Evolutionary conservation across 768 basidiomycete species (phyloP).

Genomic region (Tricholoma matsutake): DNA sequence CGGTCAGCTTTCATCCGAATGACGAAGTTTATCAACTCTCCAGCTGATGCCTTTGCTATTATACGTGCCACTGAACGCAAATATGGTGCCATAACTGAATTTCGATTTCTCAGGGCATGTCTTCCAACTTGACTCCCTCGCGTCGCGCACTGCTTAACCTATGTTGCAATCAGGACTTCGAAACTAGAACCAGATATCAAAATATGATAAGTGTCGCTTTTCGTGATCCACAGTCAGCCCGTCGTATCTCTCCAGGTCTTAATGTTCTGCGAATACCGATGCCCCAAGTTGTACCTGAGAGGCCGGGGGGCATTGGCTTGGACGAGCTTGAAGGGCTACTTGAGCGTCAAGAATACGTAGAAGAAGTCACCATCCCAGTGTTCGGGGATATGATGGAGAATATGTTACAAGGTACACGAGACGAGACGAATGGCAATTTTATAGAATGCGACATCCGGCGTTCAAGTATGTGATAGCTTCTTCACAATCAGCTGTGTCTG

Average conservation of each 20-base stretch:
- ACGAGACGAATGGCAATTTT: slow-evolving; percentile 5
- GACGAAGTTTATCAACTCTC: slow-evolving; percentile 38
- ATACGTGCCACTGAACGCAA: slow-evolving; percentile 54
- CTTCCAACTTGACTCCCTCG: not conserved
- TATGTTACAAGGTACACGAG: not conserved
- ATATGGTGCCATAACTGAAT: slow-evolving; percentile 48
- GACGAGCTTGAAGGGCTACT: slow-evolving; percentile 31
- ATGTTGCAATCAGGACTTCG: slow-evolving; percentile 41
- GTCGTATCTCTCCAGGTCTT: slow-evolving; percentile 30
- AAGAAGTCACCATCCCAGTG: not conserved
- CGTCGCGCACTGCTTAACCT: not conserved
- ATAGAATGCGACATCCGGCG: slow-evolving; percentile 20
- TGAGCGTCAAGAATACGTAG: slow-evolving; percentile 11
- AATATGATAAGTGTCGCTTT: slow-evolving; percentile 43
- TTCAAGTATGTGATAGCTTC: slow-evolving; percentile 10
- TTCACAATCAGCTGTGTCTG: not conserved
- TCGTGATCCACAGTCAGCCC: slow-evolving; percentile 37
- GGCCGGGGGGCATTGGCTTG: slow-evolving; percentile 33
- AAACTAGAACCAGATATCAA: slow-evolving; percentile 42
- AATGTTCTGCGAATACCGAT: slow-evolving; percentile 26
- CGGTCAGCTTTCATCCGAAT: slow-evolving; percentile 37
- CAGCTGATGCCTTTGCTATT: slow-evolving; percentile 49
- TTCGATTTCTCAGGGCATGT: slow-evolving; percentile 39
- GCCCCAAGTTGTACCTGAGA: slow-evolving; percentile 15
- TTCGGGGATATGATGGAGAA: slow-evolving; percentile 8